A percentile compares a stretch with the other conserved stretches of the same genome.
Evolutionary conservation across 1,284 basidiomycete genomes (phyloP).

Genomic region (Malassezia nana): DNA sequence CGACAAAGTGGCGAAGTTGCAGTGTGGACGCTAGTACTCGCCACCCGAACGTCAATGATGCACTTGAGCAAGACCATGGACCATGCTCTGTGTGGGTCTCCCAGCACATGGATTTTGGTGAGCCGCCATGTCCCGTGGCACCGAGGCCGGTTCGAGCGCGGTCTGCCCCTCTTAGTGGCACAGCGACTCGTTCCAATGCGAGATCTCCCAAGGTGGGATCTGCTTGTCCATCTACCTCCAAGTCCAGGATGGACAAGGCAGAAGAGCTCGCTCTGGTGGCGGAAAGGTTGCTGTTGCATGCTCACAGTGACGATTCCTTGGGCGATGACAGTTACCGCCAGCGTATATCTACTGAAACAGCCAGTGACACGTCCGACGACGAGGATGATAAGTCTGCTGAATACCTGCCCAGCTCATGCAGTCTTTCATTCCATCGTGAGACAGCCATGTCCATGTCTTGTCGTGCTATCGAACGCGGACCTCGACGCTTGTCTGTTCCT

Average conservation of each 20-base stretch:
- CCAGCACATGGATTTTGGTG: neutral
- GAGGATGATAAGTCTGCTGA: neutral
- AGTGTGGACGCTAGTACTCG: neutral
- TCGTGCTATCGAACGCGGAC: neutral
- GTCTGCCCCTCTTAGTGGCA: neutral
- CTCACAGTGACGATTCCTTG: neutral
- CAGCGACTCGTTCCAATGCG: neutral
- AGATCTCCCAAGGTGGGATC: neutral
- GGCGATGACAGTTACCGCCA: neutral
- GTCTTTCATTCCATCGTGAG: neutral
- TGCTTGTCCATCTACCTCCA: neutral
- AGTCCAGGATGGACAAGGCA: neutral
- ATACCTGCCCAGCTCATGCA: neutral
- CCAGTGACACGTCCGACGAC: neutral
- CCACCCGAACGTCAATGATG: neutral
- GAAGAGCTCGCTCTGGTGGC: slow-evolving; percentile 14
- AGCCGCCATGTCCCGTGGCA: neutral
- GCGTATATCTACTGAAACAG: neutral
- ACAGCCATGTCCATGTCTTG: neutral
- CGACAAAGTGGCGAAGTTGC: neutral
- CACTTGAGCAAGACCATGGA: neutral
- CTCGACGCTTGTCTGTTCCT: neutral
- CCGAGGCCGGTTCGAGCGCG: neutral
- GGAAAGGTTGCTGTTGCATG: slow-evolving; percentile 6
- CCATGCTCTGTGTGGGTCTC: neutral